Percentiles rank a stretch among this genome's conserved stretches.
Evolutionary conservation across 768 basidiomycete species (phyloP).

Genomic region (Russula sp.): DNA sequence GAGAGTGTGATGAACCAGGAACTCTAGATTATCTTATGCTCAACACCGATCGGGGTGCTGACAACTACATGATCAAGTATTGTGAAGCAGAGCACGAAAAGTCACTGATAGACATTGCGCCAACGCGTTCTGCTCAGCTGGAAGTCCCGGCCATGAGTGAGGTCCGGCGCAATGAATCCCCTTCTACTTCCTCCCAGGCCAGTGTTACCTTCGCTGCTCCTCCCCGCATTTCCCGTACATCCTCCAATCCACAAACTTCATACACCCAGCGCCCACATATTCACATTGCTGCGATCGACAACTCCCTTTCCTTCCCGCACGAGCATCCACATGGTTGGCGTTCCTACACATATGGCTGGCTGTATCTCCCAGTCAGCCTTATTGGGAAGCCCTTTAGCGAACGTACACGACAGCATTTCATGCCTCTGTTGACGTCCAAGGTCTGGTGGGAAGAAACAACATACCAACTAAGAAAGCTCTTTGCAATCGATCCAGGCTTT

Average conservation of each 20-base stretch:
- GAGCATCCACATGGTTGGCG: conserved; percentile 76
- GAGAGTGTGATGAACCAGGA: neutral
- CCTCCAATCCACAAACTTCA: conserved; percentile 20
- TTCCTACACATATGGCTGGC: conserved; percentile 83
- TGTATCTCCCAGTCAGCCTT: conserved; percentile 77
- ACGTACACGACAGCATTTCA: conserved; percentile 71
- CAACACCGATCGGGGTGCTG: conserved; percentile 83
- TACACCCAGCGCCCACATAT: conserved; percentile 70
- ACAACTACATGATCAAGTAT: conserved; percentile 91
- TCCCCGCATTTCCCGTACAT: conserved; percentile 18
- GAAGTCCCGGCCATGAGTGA: conserved; percentile 74
- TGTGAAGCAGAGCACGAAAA: conserved; percentile 79
- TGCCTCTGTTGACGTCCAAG: conserved; percentile 76
- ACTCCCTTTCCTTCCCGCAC: conserved; percentile 87
- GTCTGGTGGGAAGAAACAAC: conserved; percentile 89
- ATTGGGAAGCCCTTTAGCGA: conserved; percentile 84
- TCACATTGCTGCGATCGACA: conserved; percentile 90
- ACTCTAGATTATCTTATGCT: conserved; percentile 78
- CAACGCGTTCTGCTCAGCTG: conserved; percentile 55
- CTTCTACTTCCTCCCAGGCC: conserved; percentile 24
- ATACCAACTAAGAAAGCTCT: conserved; percentile 64
- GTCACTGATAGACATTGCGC: conserved; percentile 69
- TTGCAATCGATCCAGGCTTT: conserved; percentile 78
- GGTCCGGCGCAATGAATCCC: conserved; percentile 37
- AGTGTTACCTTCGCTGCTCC: conserved; percentile 22